Base-by-base conservation (phyloP, 257 asterid species). In the Solanum dulcamara region DNA sequence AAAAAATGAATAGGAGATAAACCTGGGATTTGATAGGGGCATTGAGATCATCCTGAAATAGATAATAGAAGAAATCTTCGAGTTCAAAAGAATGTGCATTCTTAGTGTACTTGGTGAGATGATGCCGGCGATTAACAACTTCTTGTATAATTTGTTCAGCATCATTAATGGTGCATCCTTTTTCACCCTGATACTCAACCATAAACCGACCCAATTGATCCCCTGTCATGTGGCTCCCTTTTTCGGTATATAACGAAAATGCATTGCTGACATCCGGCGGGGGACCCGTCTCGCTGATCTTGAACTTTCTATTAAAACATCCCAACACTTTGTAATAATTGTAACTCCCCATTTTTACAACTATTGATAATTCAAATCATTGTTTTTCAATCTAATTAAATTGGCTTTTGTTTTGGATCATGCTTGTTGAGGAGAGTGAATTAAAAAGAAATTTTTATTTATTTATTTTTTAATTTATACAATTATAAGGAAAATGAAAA, bases 281-380 rank as follows among this genome's bases (percentile, higher is more conserved):
- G 59, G 99, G 97, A 88, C 91, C 98, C 83, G 93, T 81, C 87
- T 97, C 99, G 89, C 92, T 94, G 87, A 94, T 91, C 90, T 95
- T 95, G 82, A 97, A 97, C 90, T 95, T 97, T 86, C 99, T 93
- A 84, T 93, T 95, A 85, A 97, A 97, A 84, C 95, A 92, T 0
- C 99, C 98, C 37, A 97, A 92, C 98, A 97, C 94, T 75, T 91
- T 94, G 92, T 97, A 97, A 85, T 93, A 93, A 92, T 96, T 93
- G 88, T 97, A 95, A 79, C 97, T 94, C 84, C 96, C 99, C 98
- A 94, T 95, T 77, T 71, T 67, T 9, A 13, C 22, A 53, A 20
- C 4, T 22, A 57, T 1, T 57, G 14, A 33, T 15, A 0, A 15
- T 32, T 42, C 7, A 72, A n/a, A 40, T 75, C 2, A 6, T 74